Evolutionary conservation across 768 basidiomycete genomes (phyloP).

Genomic region (Leccinum subtestaceum): DNA sequence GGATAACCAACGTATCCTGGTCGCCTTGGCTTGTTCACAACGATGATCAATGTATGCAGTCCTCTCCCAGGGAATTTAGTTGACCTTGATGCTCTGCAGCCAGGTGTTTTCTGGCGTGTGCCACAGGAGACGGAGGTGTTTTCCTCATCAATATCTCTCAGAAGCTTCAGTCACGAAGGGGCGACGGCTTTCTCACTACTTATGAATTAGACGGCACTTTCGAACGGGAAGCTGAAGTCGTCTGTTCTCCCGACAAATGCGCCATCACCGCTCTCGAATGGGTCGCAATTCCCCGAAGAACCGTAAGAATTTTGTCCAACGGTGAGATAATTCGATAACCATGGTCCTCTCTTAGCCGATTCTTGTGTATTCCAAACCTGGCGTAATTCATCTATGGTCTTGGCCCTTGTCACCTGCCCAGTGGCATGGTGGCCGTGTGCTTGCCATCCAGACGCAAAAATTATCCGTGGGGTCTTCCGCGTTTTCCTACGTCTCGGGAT

Average conservation of each 20-base stretch:
- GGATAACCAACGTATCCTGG: constrained; percentile 64
- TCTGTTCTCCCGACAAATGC: constrained; percentile 40
- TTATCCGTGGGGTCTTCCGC: constrained; percentile 58
- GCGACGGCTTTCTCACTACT: constrained; percentile 25
- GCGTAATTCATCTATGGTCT: constrained; percentile 58
- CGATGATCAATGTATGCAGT: constrained; percentile 42
- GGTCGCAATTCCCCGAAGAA: constrained; percentile 40
- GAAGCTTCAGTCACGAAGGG: constrained; percentile 31
- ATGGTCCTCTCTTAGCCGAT: constrained; percentile 41
- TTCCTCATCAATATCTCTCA: constrained; percentile 55
- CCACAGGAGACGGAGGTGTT: constrained; percentile 55
- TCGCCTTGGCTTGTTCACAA: constrained; percentile 48
- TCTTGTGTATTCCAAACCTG: constrained; percentile 59
- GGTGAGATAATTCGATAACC: constrained; percentile 8
- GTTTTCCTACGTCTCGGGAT: constrained; percentile 57
- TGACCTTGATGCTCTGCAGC: constrained; percentile 38
- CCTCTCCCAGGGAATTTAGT: constrained; percentile 1
- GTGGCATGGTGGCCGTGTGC: constrained; percentile 51
- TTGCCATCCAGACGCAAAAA: constrained; percentile 46
- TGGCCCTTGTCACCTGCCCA: constrained; percentile 23
- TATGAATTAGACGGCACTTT: constrained; percentile 36
- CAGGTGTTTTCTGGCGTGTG: constrained; percentile 56
- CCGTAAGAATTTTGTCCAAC: constrained; percentile 33
- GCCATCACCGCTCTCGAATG: constrained; percentile 55
- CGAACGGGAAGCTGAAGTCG: constrained; percentile 24